A percentile compares a stretch with the other conserved stretches of the same genome.
Conservation (phyloP, 495 filamentous ascomycete species). For the Hyaloscypha finlandica region DNA sequence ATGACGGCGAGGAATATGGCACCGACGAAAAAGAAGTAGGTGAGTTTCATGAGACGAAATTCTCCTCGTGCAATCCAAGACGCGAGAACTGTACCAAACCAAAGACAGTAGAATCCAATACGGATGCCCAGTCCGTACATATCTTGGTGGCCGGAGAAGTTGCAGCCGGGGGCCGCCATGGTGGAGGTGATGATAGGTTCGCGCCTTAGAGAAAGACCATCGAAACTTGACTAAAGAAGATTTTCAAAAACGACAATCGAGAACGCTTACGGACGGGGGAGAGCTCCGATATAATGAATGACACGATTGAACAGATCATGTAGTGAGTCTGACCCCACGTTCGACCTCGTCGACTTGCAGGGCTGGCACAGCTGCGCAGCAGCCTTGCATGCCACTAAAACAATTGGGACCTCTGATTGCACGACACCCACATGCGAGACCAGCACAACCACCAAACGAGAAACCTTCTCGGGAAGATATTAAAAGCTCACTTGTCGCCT, state of each 20-base stretch:
- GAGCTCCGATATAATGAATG: neutral
- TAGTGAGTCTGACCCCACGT: neutral
- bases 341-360: neutral
- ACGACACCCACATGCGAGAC: neutral
- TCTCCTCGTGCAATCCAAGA: conserved; percentile 12
- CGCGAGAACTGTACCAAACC: conserved; percentile 30
- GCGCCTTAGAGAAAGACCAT: neutral
- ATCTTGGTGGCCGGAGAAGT: conserved; percentile 38
- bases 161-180: conserved; percentile 14
- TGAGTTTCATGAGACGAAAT: conserved; percentile 5
- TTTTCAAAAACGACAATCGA: neutral
- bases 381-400: conserved; percentile 8
- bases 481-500: conserved; percentile 5
- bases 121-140: conserved; percentile 44
- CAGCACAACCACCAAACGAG: neutral
- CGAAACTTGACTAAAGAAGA: neutral
- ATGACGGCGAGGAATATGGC: conserved; percentile 19
- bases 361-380: neutral
- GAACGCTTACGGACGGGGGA: neutral
- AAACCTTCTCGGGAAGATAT: neutral
- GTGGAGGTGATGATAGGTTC: neutral
- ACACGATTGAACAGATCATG: neutral
- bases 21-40: conserved; percentile 12
- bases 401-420: conserved; percentile 1
- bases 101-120: conserved; percentile 42